Conservation (phyloP, 352 stramenopile genomes). For the Pythium phragmiticola region DNA sequence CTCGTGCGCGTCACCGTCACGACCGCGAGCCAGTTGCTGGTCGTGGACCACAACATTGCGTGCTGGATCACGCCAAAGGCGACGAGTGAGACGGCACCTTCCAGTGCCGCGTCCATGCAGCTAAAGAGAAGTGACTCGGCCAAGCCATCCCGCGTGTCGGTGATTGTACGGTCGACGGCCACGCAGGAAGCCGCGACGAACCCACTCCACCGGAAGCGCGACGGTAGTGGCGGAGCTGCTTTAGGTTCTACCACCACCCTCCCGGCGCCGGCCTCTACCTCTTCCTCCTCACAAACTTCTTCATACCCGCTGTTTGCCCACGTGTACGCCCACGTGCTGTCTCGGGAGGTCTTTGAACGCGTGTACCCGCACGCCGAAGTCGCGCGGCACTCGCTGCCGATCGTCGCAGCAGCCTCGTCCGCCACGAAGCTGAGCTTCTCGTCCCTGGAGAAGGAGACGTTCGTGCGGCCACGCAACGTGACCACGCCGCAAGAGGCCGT, state of each 20-base stretch:
- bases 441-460: background rate
- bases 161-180: constrained; percentile 60
- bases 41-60: constrained; percentile 69
- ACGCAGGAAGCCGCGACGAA: constrained; percentile 43
- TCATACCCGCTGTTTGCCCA: constrained; percentile 42
- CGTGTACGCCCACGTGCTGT: constrained; percentile 61
- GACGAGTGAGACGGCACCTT: background rate
- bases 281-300: background rate
- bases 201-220: background rate
- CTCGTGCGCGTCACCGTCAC: constrained; percentile 57
- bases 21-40: constrained; percentile 37
- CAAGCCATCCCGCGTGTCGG: constrained; percentile 28
- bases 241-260: no score
- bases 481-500: background rate
- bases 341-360: constrained; percentile 45
- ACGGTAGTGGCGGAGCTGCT: no score
- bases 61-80: constrained; percentile 36
- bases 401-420: background rate
- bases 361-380: constrained; percentile 40
- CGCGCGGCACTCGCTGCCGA: constrained; percentile 35
- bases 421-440: background rate
- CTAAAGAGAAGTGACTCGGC: background rate
- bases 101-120: background rate
- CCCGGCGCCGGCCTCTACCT: no score
- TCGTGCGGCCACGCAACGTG: background rate